Base-by-base conservation (phyloP, 2,329 filamentous ascomycete species). In the Scytalidium sp. region DNA sequence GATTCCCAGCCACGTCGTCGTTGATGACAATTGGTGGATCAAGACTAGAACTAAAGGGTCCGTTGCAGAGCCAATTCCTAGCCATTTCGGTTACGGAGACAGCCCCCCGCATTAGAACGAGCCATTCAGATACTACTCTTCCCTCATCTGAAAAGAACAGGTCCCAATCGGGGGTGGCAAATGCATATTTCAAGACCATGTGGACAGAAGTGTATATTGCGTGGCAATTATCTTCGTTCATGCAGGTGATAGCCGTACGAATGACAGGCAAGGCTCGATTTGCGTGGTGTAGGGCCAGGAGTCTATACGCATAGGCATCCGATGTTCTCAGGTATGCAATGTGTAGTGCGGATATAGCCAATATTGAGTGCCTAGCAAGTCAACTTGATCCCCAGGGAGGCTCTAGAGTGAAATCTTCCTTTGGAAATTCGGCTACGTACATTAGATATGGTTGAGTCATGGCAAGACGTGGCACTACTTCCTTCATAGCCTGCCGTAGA, bases 381-480 rank as follows among this genome's bases (percentile, higher is more conserved):
- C n/a, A n/a, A n/a, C n/a, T n/a, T n/a, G n/a, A n/a, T n/a, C n/a
- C n/a, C n/a, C 4, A 36, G 17, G 13, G 13, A 36, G 32, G 5
- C 15, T 36, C 17, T 36, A n/a, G 17, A 9, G 5, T 36, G 13
- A n/a, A 4, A 36, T 15, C 13, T 36, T 10, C 4, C 17, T 8
- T n/a, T n/a, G 4, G 4, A n/a, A 36, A 9, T 10, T 10, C 7
- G 32, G 32, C 13, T 36, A n/a, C 32, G 32, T 36, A 36, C 32
- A 36, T 68, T 48, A 77, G 72, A 64, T 82, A 84, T 3, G 74
- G 76, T 23, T 72, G 70, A 2, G 80, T 80, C 78, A 84, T 81
- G 47, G 75, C 74, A 41, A 84, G 65, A 60, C 74, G 74, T 3
- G 65, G 64, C 0, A 74, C 70, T 72, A 84, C 79, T 43, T 74